These are phyloP conservation scores for Cyberlindnera petersonii DNA, from an alignment of 805 yeast species.

Conservation along the genomic window DNA sequence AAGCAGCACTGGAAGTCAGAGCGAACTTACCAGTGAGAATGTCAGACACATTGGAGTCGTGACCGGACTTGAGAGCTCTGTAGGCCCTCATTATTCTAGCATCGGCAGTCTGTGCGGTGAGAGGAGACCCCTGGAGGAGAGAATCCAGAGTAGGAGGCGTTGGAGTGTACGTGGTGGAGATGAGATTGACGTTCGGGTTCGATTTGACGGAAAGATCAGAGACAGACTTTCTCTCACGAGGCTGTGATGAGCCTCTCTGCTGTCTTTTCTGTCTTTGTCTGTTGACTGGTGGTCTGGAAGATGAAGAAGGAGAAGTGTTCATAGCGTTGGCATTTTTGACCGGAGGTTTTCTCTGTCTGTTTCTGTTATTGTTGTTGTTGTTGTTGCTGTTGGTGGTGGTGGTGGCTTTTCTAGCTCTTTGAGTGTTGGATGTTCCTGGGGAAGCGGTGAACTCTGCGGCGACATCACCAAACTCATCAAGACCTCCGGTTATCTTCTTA, in stretches of 20 bases:
- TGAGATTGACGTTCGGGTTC: conserved; percentile 20
- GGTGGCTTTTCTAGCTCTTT: too few species aligned
- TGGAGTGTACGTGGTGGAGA: conserved; percentile 20
- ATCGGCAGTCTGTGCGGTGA: conserved; percentile 21
- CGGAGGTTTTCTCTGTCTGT: conserved; percentile 4
- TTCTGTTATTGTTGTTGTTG: conserved; percentile 3
- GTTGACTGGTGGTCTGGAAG: too few species aligned
- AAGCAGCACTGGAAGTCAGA: conserved; percentile 4
- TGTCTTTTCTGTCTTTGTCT: conserved; percentile 9
- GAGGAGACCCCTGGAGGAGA: conserved; percentile 13
- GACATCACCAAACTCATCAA: conserved; percentile 4
- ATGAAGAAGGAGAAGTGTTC: conserved; percentile 2
- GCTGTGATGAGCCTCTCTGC: conserved; percentile 2
- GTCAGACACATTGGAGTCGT: conserved; percentile 17
- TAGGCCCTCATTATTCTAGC: conserved; percentile 24
- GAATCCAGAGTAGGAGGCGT: conserved; percentile 17
- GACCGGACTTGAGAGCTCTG: conserved; percentile 13
- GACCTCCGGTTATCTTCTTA: background rate
- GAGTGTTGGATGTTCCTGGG: too few species aligned
- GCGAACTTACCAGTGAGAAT: conserved; percentile 20
- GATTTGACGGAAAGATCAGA: background rate
- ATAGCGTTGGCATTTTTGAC: conserved; percentile 10
- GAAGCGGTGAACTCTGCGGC: too few species aligned
- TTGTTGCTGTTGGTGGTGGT: background rate
- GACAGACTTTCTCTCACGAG: background rate